Percentiles rank a stretch among this genome's conserved stretches.
Conservation (phyloP, 495 filamentous ascomycete species). For the Friedmanniomyces endolithicus region DNA sequence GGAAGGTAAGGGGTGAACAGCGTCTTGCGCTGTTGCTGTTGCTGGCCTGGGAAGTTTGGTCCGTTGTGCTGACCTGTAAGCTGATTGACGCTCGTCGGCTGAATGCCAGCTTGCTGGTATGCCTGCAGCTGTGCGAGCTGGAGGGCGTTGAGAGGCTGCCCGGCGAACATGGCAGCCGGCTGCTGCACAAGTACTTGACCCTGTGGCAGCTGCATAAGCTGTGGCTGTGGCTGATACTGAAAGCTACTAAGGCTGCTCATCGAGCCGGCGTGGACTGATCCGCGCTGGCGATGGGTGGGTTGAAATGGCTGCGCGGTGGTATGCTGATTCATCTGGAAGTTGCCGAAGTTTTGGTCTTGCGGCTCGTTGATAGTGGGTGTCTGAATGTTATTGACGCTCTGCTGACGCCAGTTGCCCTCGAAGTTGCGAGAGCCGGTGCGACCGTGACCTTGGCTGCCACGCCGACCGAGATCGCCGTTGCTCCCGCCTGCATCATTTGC, state of each 20-base stretch:
- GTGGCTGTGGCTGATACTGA: slow-evolving; percentile 83
- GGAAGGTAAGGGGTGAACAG: slow-evolving; percentile 96
- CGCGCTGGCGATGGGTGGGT: slow-evolving; percentile 76
- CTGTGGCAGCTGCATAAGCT: slow-evolving; percentile 73
- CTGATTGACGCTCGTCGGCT: slow-evolving; percentile 36
- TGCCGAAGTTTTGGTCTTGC: slow-evolving; percentile 40
- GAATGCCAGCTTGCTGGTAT: slow-evolving; percentile 48
- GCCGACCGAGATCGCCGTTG: slow-evolving; percentile 55
- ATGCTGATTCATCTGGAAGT: slow-evolving; percentile 50
- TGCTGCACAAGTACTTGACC: slow-evolving; percentile 65
- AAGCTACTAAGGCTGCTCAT: slow-evolving; percentile 76
- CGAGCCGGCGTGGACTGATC: slow-evolving; percentile 68
- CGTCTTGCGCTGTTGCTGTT: slow-evolving; percentile 92
- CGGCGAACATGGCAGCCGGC: slow-evolving; percentile 52
- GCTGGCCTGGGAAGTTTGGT: slow-evolving; percentile 43
- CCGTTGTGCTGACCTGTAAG: slow-evolving; percentile 67
- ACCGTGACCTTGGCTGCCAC: slow-evolving; percentile 61
- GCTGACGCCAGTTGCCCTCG: slow-evolving; percentile 95
- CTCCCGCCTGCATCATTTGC: slow-evolving; percentile 40
- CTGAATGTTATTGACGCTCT: slow-evolving; percentile 50
- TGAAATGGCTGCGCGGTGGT: slow-evolving; percentile 54
- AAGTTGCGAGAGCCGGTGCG: slow-evolving; percentile 82
- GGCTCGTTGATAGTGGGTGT: slow-evolving; percentile 33
- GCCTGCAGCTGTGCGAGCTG: slow-evolving; percentile 78
- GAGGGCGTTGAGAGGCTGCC: slow-evolving; percentile 77